These are phyloP conservation scores for Arachis monticola DNA, from an alignment of 331 rosid species.

Conservation along the genomic window DNA sequence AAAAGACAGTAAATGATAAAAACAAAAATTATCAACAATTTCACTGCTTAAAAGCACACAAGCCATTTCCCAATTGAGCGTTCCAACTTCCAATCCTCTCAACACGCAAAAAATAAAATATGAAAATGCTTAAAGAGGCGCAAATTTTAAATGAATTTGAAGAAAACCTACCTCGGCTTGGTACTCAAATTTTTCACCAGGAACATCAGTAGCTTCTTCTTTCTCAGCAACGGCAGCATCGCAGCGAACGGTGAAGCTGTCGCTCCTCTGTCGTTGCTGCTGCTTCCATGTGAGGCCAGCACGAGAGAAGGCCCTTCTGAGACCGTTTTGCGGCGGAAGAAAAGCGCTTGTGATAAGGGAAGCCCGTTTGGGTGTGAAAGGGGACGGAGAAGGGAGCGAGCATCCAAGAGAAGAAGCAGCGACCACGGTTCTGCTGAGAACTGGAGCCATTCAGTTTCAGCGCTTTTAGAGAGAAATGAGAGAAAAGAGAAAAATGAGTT, in stretches of 20 bases:
- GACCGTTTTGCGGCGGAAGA: slow-evolving; percentile 59
- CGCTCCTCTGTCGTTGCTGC: slow-evolving; percentile 36
- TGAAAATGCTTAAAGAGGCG: not conserved
- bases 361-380: slow-evolving; percentile 41
- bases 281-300: slow-evolving; percentile 64
- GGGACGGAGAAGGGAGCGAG: slow-evolving; percentile 61
- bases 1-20: not conserved
- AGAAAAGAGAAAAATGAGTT: not conserved
- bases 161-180: slow-evolving; percentile 86
- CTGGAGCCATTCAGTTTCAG: slow-evolving; percentile 71
- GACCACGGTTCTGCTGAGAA: slow-evolving; percentile 67
- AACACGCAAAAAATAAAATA: not conserved
- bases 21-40: too few relatives aligned
- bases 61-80: not conserved
- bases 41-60: not conserved
- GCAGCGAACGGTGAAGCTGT: slow-evolving; percentile 60
- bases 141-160: not conserved
- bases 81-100: not conserved
- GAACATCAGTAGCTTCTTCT: slow-evolving; percentile 70
- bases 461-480: slow-evolving; percentile 7
- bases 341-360: slow-evolving; percentile 55
- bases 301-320: slow-evolving; percentile 45
- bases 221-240: slow-evolving; percentile 88
- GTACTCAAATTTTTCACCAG: slow-evolving; percentile 89
- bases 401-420: slow-evolving; percentile 61